phyloP scores from a whole-genome alignment of 2,329 filamentous ascomycete species.

The Amylocarpus encephaloides region DNA sequence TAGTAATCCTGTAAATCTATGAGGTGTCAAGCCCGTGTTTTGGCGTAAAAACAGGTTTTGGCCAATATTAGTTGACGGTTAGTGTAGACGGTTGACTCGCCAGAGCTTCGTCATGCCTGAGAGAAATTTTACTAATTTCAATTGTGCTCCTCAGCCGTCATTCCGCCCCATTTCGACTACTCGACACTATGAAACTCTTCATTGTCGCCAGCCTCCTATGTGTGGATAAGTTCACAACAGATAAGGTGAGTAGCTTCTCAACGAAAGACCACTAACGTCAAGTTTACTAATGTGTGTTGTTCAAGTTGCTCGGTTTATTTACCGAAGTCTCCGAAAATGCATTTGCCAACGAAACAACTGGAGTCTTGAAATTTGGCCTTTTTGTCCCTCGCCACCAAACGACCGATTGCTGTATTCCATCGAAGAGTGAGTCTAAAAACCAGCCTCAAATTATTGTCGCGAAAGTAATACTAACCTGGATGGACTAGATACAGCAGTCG shows the following conservation, averaged over 20 bases:
- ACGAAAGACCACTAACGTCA: neutral
- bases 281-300: neutral
- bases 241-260: neutral
- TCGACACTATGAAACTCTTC: conserved; percentile 2
- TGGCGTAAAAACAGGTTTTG: too few species aligned
- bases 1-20: too few species aligned
- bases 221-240: neutral
- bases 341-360: conserved; percentile 1
- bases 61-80: too few species aligned
- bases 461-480: neutral
- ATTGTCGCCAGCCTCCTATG: conserved; percentile 1
- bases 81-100: too few species aligned
- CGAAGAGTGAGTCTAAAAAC: neutral
- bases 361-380: conserved; percentile 4
- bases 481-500: neutral
- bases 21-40: too few species aligned
- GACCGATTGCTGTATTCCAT: neutral
- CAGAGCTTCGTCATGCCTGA: too few species aligned
- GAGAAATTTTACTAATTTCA: too few species aligned
- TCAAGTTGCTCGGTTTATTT: conserved; percentile 1
- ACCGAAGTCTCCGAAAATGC: conserved; percentile 2
- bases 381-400: neutral
- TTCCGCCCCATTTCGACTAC: neutral
- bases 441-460: too few species aligned
- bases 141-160: too few species aligned